Base-by-base conservation (phyloP, 164 flowering plant species). In the Macadamia integrifolia region DNA sequence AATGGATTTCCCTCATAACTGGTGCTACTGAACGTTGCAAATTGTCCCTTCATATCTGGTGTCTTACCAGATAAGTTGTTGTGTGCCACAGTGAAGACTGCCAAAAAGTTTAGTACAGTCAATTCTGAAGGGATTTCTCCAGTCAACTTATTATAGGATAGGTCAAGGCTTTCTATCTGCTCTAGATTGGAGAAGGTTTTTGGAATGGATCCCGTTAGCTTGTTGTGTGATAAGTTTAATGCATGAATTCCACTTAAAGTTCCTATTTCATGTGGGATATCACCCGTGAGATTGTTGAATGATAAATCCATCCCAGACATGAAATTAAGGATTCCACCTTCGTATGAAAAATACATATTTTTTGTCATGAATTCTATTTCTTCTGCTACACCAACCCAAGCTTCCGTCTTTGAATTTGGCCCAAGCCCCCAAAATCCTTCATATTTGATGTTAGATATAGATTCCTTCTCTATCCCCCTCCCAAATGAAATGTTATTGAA, bases 261-360 rank as follows among this genome's bases (percentile, higher is more conserved):
- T 32, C 75, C 78, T 10, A 74, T 61, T 60, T 78, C 73, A 6
- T 12, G 56, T 31, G 81, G 81, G 9, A 78, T 72, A 23, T 40
- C 17, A 6, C 76, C 76, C 0, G 59, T 67, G 57, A 78, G 42
- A 8, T 62, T 49, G 61, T 78, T 78, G 31, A 44, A 40, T 0
- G 81, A 78, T 1, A 78, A 50, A 67, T 78, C 76, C 1, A 78
- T 29, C 46, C 74, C 74, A 10, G 66, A 67, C 43, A 74, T 60
- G 29, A 43, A 42, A 1, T 28, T 1, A 9, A 68, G 67, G 5
- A 58, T 23, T 1, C 17, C 42, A 12, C 69, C 69, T 43, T 28
- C 14, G 31, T 74, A 77, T 43, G 64, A 29, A 14, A 60, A 11
- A 1, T 44, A 28, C 4, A 9, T 43, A 2, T 55, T 60, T 56